Conservation (phyloP, 106 monocot species). For the Gastrodia elata region DNA sequence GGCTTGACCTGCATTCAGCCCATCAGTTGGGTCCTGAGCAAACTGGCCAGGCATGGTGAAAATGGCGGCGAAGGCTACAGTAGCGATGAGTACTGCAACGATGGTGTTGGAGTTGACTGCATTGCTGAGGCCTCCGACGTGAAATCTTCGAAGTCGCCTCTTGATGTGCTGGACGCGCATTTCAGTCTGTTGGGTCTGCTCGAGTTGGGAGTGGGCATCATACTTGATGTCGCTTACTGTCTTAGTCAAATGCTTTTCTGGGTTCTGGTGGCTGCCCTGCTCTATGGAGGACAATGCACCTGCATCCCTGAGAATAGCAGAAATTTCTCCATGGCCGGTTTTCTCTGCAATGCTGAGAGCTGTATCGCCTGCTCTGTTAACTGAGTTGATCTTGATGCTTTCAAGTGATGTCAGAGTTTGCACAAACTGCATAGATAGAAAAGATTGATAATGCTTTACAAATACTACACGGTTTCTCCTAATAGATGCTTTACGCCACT, state of each 20-base stretch:
- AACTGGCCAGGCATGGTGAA: conserved; percentile 54
- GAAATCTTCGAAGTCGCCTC: conserved; percentile 38
- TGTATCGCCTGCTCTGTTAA: conserved; percentile 48
- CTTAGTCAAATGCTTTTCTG: conserved; percentile 33
- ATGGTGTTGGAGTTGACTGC: conserved; percentile 65
- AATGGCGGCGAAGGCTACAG: conserved; percentile 68
- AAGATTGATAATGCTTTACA: not conserved
- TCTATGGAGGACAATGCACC: conserved; percentile 19
- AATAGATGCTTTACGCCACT: too few species aligned
- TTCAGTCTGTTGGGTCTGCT: conserved; percentile 36
- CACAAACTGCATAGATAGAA: conserved; percentile 35
- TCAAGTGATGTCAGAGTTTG: conserved; percentile 24
- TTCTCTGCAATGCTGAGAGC: conserved; percentile 51
- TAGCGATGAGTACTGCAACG: conserved; percentile 65
- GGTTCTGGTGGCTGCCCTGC: conserved; percentile 8
- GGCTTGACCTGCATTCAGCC: conserved; percentile 16
- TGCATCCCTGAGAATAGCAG: conserved; percentile 12
- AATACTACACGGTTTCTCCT: too few species aligned
- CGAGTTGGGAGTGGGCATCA: conserved; percentile 42
- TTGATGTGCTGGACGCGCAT: conserved; percentile 32
- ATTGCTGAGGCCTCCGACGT: conserved; percentile 46
- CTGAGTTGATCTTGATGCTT: conserved; percentile 30
- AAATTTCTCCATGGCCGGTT: conserved; percentile 24
- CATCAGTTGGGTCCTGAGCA: conserved; percentile 3
- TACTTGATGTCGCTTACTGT: conserved; percentile 59